Evolutionary conservation across 2,329 filamentous ascomycete species (phyloP).

Genomic region (Aureobasidium pullulans): DNA sequence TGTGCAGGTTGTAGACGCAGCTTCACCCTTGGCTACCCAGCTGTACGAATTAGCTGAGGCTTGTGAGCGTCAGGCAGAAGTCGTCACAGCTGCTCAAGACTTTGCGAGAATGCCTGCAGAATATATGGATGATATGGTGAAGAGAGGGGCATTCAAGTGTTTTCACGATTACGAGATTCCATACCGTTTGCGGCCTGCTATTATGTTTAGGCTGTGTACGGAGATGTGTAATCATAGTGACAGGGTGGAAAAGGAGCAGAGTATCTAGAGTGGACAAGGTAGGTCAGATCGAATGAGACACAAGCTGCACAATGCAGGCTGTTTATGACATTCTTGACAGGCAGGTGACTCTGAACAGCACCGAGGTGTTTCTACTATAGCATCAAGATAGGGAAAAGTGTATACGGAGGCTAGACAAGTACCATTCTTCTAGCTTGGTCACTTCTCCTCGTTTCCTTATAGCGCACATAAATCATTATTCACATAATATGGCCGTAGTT

Average conservation of each 20-base stretch:
- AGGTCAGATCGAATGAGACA: background rate
- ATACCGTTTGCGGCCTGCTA: conserved; percentile 6
- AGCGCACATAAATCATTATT: too few relatives aligned
- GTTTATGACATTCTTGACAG: too few relatives aligned
- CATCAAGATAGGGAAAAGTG: too few relatives aligned
- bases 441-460: too few relatives aligned
- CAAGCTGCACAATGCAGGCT: background rate
- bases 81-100: background rate
- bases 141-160: background rate
- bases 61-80: background rate
- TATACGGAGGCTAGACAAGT: too few relatives aligned
- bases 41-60: background rate
- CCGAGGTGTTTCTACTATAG: too few relatives aligned
- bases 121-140: background rate
- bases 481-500: too few relatives aligned
- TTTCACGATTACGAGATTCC: background rate
- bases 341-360: too few relatives aligned
- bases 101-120: background rate
- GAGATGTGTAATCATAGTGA: conserved; percentile 8
- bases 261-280: background rate
- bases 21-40: background rate
- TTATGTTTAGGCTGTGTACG: conserved; percentile 13
- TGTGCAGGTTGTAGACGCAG: conserved; percentile 15
- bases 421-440: too few relatives aligned
- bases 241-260: background rate